phyloP scores from a whole-genome alignment of 2,329 filamentous ascomycete genomes.

The Hymenoscyphus infarciens region DNA sequence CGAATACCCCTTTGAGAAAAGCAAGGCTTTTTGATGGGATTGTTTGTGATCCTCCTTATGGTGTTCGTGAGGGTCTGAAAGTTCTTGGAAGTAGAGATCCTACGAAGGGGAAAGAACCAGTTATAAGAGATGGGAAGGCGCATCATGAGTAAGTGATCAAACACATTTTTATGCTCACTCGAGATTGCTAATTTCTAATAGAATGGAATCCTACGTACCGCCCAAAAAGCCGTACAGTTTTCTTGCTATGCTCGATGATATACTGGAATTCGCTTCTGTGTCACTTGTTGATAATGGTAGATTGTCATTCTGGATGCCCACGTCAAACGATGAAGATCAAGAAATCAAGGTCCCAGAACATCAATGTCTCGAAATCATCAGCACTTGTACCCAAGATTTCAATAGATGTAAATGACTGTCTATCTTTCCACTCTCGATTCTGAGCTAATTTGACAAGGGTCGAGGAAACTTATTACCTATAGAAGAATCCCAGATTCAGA shows the following conservation, averaged over 20 bases:
- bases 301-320: constrained; percentile 96
- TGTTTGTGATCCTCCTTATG: constrained; percentile 93
- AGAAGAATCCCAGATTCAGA: constrained; percentile 60
- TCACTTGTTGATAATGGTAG: constrained; percentile 76
- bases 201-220: constrained; percentile 68
- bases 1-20: constrained; percentile 71
- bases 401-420: constrained; percentile 66
- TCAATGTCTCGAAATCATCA: constrained; percentile 68
- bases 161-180: background rate
- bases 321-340: constrained; percentile 72
- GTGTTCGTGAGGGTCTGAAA: constrained; percentile 84
- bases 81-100: constrained; percentile 77
- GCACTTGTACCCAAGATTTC: constrained; percentile 80
- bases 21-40: constrained; percentile 75
- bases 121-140: constrained; percentile 65
- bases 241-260: constrained; percentile 82
- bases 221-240: constrained; percentile 94
- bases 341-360: constrained; percentile 76
- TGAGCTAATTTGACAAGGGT: constrained; percentile 55
- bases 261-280: constrained; percentile 74
- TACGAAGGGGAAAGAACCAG: constrained; percentile 51
- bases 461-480: constrained; percentile 84
- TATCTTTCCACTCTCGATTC: no score
- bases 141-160: constrained; percentile 58
- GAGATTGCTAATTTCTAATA: constrained; percentile 29